These are phyloP conservation scores for Sphaerobolus stellatus DNA, from an alignment of 1,284 basidiomycete genomes.

Conservation along the genomic window DNA sequence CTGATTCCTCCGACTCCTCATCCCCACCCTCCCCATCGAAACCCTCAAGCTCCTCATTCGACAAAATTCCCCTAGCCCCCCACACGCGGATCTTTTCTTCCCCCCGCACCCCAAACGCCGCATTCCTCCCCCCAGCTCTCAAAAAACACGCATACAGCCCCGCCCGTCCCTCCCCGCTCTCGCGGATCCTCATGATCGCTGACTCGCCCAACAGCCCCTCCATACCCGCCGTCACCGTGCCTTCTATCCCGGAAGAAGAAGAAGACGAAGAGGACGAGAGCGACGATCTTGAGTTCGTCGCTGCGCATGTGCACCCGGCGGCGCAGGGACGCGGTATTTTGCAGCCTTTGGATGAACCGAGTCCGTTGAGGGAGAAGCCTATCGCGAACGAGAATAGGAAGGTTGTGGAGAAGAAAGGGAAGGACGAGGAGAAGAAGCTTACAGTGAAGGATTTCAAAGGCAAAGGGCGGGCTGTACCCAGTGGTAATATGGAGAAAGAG, in stretches of 20 bases:
- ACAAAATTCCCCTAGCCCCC: slow-evolving; percentile 23
- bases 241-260: slow-evolving; percentile 5
- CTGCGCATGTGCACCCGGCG: too few species aligned
- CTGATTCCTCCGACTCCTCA: background rate
- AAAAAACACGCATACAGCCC: slow-evolving; percentile 69
- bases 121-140: background rate
- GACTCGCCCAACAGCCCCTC: slow-evolving; percentile 54
- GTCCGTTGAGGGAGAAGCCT: slow-evolving; percentile 45
- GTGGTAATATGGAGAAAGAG: slow-evolving; percentile 34
- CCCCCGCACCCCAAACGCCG: slow-evolving; percentile 18
- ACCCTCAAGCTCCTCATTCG: background rate
- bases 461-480: slow-evolving; percentile 33
- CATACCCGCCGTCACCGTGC: slow-evolving; percentile 11
- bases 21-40: background rate
- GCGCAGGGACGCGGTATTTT: slow-evolving; percentile 16
- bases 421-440: slow-evolving; percentile 26
- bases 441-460: slow-evolving; percentile 44
- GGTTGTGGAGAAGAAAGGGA: slow-evolving; percentile 22
- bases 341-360: slow-evolving; percentile 24
- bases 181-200: slow-evolving; percentile 67
- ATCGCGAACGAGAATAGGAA: slow-evolving; percentile 8
- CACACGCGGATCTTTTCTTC: slow-evolving; percentile 11
- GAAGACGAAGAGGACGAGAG: slow-evolving; percentile 29
- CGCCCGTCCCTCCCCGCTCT: slow-evolving; percentile 70
- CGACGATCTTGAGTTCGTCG: too few species aligned